Evolutionary conservation across 257 asterid genomes (phyloP), one percentile per base, ranked within the genome.

Genomic region (Linderniella brevidens): DNA sequence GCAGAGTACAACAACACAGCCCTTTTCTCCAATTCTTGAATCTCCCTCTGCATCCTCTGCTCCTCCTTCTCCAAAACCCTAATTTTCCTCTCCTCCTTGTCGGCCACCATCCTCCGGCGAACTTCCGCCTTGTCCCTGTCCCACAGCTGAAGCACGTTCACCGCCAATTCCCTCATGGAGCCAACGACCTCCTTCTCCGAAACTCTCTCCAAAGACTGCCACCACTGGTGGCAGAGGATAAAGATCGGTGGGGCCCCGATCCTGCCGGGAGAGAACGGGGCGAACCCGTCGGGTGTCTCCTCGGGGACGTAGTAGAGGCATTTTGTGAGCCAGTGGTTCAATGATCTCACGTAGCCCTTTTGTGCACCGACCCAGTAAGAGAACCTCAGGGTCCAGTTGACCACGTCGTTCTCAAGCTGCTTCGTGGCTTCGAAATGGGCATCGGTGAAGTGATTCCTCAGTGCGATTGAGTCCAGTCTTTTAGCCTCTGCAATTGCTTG

Each of bases 211-310:
- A 83, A 11, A 14, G 90, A 67, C 41, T 80, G 97, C 65, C 84
- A 72, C 97, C 97, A 87, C 19, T 80, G 97, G 48, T 80, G 65
- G 59, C 93, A 87, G 16, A 78, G 60, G 35, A 80, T 75, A 48
- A 87, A 87, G 17, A 83, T 72, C 0, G 93, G 86, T 15, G 97
- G 97, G 12, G 97, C 97, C 13, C 97, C 95, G 1, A 83, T 72
- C 41, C 95, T 74, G 40, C 97, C 80, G 5, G 97, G 97, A 52
- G 97, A 87, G 59, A 87, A 83, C 4, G 95, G 93, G 68, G 62
- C 93, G 14, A 68, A 39, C 19, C 97, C 95, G 53, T 87, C 97
- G 13, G 84, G 50, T 32, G 97, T 87, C 76, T 83, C 97, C 58
- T 87, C 97, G 3, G 95, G 97, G 29, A 80, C 90, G 25, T 87